Evolutionary conservation across 371 early-diverging fungal species (phyloP), one percentile per base, ranked within the genome.

Genomic region (Mucor plumbeus): DNA sequence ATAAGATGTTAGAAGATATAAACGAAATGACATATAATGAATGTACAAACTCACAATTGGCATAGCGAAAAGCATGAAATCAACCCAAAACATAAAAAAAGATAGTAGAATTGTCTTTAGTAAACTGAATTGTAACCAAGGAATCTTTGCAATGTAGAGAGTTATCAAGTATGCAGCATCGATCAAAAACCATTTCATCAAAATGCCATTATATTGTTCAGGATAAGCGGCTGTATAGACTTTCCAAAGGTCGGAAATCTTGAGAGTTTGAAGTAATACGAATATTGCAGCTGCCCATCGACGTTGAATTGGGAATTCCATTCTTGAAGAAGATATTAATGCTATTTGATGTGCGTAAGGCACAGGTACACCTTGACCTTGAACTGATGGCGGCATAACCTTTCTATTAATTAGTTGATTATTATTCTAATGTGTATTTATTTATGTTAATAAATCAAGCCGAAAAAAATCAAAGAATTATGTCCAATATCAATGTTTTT

Each of bases 221-320:
- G 78, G 75, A 58, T 80, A 65, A 17, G 74, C 14, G 10, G 76
- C 71, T 14, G 59, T 58, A 59, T 76, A 73, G 2, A 65, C 63
- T 15, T 21, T 19, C 10, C 61, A 68, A 15, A 74, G 56, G 62
- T 79, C 78, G 38, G 69, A 65, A 1, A 65, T 4, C 40, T 84
- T 81, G 61, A 73, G 48, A 50, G 75, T 72, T 67, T 78, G 77
- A 58, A 82, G 59, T 10, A 62, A 26, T 14, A 64, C 69, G 63
- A 84, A 79, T 38, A 76, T 68, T 17, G 76, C 61, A 19, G 61
- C 65, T 34, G 82, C 84, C 63, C 75, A 80, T 15, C 68, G 71
- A 55, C 84, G 77, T 67, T 84, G 84, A 43, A 70, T 64, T 13
- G 80, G 82, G 50, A 78, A 81, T 56, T 84, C 84, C 31, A 84